Conservation (phyloP, 1,139 yeast species). For the Candida tetrigidarum region DNA sequence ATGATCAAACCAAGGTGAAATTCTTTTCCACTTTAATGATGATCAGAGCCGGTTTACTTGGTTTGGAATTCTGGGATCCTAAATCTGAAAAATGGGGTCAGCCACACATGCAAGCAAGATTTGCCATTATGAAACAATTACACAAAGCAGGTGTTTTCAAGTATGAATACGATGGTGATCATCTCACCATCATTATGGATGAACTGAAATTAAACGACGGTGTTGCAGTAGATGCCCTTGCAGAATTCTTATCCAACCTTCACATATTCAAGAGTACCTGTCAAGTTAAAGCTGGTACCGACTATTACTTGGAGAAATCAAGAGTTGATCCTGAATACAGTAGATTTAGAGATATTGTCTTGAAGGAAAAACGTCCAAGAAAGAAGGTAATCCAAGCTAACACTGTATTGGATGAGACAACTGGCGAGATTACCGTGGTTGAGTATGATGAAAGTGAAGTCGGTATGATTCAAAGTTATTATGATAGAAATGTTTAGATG, state of each 20-base stretch:
- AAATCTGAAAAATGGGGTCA: constrained; percentile 85
- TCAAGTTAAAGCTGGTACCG: constrained; percentile 64
- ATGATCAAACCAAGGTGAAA: constrained; percentile 66
- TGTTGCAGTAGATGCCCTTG: constrained; percentile 74
- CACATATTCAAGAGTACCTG: constrained; percentile 83
- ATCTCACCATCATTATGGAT: constrained; percentile 63
- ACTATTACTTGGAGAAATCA: constrained; percentile 68
- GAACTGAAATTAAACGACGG: constrained; percentile 57
- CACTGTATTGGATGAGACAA: constrained; percentile 45
- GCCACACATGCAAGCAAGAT: constrained; percentile 95
- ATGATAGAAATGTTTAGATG: constrained; percentile 53
- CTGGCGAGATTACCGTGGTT: constrained; percentile 52
- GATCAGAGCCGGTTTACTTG: constrained; percentile 87
- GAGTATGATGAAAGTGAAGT: constrained; percentile 77
- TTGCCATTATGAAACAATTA: constrained; percentile 78
- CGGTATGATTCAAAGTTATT: constrained; percentile 80
- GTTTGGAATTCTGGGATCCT: constrained; percentile 89
- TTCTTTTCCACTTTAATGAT: constrained; percentile 73
- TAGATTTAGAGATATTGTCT: constrained; percentile 66
- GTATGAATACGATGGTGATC: constrained; percentile 56
- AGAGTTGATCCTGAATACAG: constrained; percentile 67
- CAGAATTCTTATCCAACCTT: constrained; percentile 69
- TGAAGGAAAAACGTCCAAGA: constrained; percentile 77
- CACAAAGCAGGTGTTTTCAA: constrained; percentile 69
- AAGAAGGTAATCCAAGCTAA: constrained; percentile 86